Conservation (phyloP, 306 rosid genomes). For the Cicer arietinum region DNA sequence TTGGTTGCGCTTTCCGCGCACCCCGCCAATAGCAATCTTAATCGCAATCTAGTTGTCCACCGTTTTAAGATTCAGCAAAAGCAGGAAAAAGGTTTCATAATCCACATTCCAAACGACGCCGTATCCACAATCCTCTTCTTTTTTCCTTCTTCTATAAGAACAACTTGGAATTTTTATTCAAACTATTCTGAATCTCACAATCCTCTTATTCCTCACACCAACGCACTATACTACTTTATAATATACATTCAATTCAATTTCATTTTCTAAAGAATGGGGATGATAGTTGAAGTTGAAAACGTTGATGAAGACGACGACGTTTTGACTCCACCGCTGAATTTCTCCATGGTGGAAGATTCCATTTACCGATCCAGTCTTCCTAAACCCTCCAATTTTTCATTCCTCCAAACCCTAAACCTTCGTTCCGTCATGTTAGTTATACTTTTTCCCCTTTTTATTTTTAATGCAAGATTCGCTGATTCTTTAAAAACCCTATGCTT, state of each 20-base stretch:
- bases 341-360: slow-evolving; percentile 90
- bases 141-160: background rate
- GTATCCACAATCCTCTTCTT: background rate
- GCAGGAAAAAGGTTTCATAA: background rate
- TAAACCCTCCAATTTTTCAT: slow-evolving; percentile 66
- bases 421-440: slow-evolving; percentile 77
- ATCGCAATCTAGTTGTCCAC: slow-evolving; percentile 27
- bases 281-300: slow-evolving; percentile 48
- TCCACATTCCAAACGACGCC: slow-evolving; percentile 28
- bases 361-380: slow-evolving; percentile 92
- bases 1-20: slow-evolving; percentile 33
- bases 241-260: background rate
- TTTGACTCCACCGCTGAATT: slow-evolving; percentile 77
- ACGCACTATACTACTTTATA: background rate
- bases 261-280: slow-evolving; percentile 42
- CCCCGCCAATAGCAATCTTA: slow-evolving; percentile 28
- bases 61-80: slow-evolving; percentile 32
- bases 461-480: background rate
- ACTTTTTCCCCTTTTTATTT: background rate
- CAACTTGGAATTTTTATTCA: background rate
- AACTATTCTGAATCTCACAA: background rate
- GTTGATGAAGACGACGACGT: slow-evolving; percentile 41
- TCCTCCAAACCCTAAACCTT: slow-evolving; percentile 73
- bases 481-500: background rate
- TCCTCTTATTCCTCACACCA: background rate